Conservation (phyloP, 2,329 filamentous ascomycete species). For the Botrytis pseudocinerea region DNA sequence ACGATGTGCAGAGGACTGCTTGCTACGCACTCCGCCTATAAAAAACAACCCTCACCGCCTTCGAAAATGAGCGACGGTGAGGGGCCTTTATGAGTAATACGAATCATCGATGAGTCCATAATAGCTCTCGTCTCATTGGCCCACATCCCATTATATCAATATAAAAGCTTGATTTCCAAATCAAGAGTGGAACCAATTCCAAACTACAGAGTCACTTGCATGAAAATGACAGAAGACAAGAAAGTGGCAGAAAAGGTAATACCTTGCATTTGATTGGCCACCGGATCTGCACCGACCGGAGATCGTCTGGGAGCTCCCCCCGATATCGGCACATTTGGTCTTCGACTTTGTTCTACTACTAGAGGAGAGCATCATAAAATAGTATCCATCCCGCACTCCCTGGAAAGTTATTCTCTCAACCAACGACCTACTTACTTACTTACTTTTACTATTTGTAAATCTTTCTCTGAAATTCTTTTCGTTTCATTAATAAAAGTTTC, state of each 20-base stretch:
- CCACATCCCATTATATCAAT: not conserved
- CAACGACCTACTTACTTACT: not conserved
- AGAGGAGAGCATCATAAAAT: slow-evolving; percentile 23
- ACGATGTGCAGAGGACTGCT: not conserved
- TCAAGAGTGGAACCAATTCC: not conserved
- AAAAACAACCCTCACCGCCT: not conserved
- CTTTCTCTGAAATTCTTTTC: not conserved
- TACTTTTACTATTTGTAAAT: not conserved
- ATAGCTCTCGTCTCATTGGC: not conserved
- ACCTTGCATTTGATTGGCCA: not conserved
- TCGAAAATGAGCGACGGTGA: not conserved
- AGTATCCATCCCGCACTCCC: slow-evolving; percentile 16
- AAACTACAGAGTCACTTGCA: not conserved
- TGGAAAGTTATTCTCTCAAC: not conserved
- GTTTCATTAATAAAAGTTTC: not conserved
- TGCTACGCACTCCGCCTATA: too few species aligned
- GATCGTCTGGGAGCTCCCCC: not conserved
- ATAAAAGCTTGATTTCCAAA: not conserved
- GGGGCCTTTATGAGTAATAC: not conserved
- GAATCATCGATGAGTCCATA: not conserved
- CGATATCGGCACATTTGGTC: slow-evolving; percentile 23
- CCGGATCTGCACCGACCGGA: not conserved
- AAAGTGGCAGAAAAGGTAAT: slow-evolving; percentile 14
- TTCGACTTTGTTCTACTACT: slow-evolving; percentile 7
- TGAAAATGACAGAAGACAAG: not conserved